A percentile compares a stretch with the other conserved stretches of the same genome.
Evolutionary conservation across 2,329 filamentous ascomycete genomes (phyloP).

Genomic region (Aspergillus aculeatus): DNA sequence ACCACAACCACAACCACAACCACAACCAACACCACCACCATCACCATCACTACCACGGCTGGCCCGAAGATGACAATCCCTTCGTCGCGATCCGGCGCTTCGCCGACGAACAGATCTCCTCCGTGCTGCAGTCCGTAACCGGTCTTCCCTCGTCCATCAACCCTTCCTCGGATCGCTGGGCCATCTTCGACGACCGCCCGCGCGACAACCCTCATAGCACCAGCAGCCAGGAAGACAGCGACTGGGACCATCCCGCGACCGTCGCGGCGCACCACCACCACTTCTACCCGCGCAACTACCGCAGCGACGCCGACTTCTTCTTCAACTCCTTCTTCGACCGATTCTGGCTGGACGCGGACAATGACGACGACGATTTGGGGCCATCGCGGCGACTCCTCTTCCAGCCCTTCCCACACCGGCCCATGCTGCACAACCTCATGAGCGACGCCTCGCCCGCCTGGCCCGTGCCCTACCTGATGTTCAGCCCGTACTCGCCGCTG

Average conservation of each 20-base stretch:
- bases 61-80: slow-evolving; percentile 49
- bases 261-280: slow-evolving; percentile 7
- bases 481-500: slow-evolving; percentile 57
- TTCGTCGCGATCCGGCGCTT: slow-evolving; percentile 62
- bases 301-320: slow-evolving; percentile 32
- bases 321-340: slow-evolving; percentile 39
- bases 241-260: slow-evolving; percentile 25
- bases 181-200: slow-evolving; percentile 32
- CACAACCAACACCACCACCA: slow-evolving; percentile 13
- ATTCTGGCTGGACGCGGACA: slow-evolving; percentile 20
- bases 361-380: slow-evolving; percentile 27
- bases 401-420: slow-evolving; percentile 24
- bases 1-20: slow-evolving; percentile 21
- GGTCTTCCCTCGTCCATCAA: slow-evolving; percentile 42
- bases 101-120: slow-evolving; percentile 58
- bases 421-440: slow-evolving; percentile 32
- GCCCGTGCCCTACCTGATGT: slow-evolving; percentile 45
- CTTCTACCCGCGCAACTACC: slow-evolving; percentile 19
- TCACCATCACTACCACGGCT: slow-evolving; percentile 19
- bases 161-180: slow-evolving; percentile 35
- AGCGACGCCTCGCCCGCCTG: slow-evolving; percentile 38
- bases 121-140: slow-evolving; percentile 54
- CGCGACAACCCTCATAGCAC: slow-evolving; percentile 8
- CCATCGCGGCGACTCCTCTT: slow-evolving; percentile 32
- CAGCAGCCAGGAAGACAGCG: not conserved